Evolutionary conservation across 371 early-diverging fungal genomes (phyloP), one percentile per base, ranked within the genome.

Genomic region (Blakeslea trispora): DNA sequence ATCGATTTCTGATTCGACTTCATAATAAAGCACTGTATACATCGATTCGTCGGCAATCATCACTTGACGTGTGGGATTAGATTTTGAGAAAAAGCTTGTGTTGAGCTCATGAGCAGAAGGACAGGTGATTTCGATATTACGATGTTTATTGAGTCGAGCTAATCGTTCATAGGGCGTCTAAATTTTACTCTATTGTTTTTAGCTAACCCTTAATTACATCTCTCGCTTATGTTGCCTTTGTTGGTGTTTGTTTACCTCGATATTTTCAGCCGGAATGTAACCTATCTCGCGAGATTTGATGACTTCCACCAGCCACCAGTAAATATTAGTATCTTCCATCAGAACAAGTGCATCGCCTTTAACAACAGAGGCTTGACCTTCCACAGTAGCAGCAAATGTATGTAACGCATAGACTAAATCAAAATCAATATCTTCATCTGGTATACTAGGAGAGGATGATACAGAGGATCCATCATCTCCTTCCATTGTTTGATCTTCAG

Each of bases 271-370:
- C 15, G 97, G 97, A 43, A 97, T 93, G 63, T 96, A 97, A 9
- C 97, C 97, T 55, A 95, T 90, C 72, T 92, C 91, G 44, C 84
- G 84, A 43, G 88, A 89, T 59, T 89, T 90, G 28, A 92, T 77
- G 43, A 91, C 90, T 63, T 92, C 90, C 15, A 97, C 95, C 35
- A 96, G 79, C 97, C 97, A 97, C 97, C 97, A 97, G 77, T 96
- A 96, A 41, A 88, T 89, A 68, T 97, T 95, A n/a, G 88, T 82
- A 69, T 97, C 97, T 71, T 97, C 96, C 67, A 97, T 81, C 53
- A 97, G 78, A 55, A 89, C 88, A 58, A 97, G 68, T 15, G 89
- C 81, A 60, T 96, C 96, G 43, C 92, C 92, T 61, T 92, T 89
- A 22, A 89, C 81, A 3, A 95, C 97, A 11, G 89, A 89, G 14